Conservation (phyloP, 306 rosid genomes). For the Quercus bicolor region DNA sequence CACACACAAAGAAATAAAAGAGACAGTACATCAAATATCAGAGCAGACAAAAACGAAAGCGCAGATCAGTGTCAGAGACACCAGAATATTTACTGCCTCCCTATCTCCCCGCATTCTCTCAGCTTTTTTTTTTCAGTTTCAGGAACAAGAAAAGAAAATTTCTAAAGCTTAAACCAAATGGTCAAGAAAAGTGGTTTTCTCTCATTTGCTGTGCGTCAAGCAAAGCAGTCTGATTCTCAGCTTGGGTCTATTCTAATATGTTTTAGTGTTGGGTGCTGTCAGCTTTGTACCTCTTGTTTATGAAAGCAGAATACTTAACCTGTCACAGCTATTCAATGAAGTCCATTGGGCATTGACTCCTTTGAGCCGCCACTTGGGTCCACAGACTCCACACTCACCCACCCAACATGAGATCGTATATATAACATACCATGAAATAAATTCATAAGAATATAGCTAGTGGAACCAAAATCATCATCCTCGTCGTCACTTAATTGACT, state of each 20-base stretch:
- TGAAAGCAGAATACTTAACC: not conserved
- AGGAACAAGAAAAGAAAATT: not conserved
- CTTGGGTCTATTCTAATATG: too few relatives aligned
- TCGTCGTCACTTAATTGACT: not conserved
- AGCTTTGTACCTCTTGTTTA: not conserved
- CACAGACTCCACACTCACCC: not conserved
- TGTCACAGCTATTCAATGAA: not conserved
- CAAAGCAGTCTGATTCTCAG: too few relatives aligned
- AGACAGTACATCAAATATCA: not conserved
- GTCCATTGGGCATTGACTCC: not conserved
- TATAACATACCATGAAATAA: not conserved
- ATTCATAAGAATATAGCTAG: not conserved
- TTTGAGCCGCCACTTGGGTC: not conserved
- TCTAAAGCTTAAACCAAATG: not conserved
- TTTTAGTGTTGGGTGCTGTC: too few relatives aligned
- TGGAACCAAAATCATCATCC: not conserved
- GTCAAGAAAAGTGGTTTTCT: not conserved
- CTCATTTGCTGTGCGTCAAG: too few relatives aligned
- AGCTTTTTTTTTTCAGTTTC: not conserved
- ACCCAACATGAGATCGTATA: not conserved
- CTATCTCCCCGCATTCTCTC: not conserved
- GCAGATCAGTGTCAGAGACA: not conserved
- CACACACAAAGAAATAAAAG: not conserved
- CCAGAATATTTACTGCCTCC: not conserved
- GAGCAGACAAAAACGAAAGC: not conserved